Evolutionary conservation across 1,139 yeast genomes (phyloP).

Genomic region (Saccharomycopsis crataegensis): DNA sequence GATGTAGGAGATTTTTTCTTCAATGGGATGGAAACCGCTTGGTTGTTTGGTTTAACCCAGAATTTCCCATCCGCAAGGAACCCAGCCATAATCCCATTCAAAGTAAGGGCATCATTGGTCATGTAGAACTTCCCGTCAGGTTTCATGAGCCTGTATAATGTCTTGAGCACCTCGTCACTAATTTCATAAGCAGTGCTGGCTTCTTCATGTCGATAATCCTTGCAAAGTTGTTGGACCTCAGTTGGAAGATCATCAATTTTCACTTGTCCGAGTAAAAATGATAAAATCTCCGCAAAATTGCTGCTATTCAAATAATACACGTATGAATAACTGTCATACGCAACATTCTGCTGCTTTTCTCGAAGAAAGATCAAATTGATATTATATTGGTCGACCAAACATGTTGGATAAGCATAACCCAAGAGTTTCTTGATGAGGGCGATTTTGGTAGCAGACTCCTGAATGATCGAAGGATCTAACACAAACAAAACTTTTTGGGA

Average conservation of each 20-base stretch:
- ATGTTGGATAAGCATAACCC: conserved; percentile 2
- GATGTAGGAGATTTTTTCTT: conserved; percentile 2
- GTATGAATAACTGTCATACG: neutral
- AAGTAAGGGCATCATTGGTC: conserved; percentile 1
- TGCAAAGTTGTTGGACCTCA: conserved; percentile 1
- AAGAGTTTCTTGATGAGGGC: conserved; percentile 18
- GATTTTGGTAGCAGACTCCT: conserved; percentile 14
- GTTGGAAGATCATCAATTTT: neutral
- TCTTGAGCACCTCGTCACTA: conserved; percentile 1
- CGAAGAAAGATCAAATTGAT: conserved; percentile 12
- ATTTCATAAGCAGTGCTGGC: neutral
- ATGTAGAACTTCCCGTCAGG: conserved; percentile 5
- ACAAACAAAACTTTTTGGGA: conserved; percentile 6
- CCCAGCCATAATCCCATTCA: conserved; percentile 15
- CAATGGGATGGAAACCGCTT: conserved; percentile 4
- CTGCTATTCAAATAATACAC: conserved; percentile 9
- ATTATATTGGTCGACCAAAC: conserved; percentile 14
- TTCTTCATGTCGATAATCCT: neutral
- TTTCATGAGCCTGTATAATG: conserved; percentile 5
- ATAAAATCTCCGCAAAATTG: conserved; percentile 9
- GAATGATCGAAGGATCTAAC: conserved; percentile 18
- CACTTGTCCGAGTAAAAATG: neutral
- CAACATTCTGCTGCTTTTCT: conserved; percentile 5
- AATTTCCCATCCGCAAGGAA: conserved; percentile 9
- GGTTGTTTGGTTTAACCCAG: conserved; percentile 16